These are phyloP conservation scores for Skeletonema tropicum DNA, from an alignment of 108 stramenopile species.

Conservation along the genomic window DNA sequence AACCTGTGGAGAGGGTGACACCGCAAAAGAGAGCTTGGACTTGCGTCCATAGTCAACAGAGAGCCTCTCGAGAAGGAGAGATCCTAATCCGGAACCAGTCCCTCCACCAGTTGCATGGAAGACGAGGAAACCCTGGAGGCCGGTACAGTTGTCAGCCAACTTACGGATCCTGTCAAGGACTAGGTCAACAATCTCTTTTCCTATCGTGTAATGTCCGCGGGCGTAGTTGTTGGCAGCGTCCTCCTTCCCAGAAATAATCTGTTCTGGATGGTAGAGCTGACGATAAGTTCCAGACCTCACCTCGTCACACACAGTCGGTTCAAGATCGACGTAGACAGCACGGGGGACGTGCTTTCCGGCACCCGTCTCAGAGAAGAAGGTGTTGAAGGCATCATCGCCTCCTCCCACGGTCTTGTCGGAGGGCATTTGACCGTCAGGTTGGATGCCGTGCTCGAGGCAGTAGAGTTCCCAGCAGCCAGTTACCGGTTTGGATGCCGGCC, in stretches of 20 bases:
- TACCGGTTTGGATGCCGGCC: slow-evolving; percentile 96
- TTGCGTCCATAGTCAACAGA: slow-evolving; percentile 99
- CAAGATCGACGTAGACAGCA: slow-evolving; percentile 96
- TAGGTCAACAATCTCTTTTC: slow-evolving; percentile 97
- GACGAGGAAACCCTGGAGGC: slow-evolving; percentile 98
- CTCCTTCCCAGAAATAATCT: slow-evolving; percentile 99
- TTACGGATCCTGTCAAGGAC: slow-evolving; percentile 99
- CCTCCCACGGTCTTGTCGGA: slow-evolving; percentile 78
- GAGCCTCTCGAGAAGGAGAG: slow-evolving; percentile 97
- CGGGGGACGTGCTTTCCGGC: slow-evolving; percentile 99
- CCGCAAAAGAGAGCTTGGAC: slow-evolving; percentile 98
- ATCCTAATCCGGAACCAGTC: slow-evolving; percentile 83
- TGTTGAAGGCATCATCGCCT: slow-evolving; percentile 95
- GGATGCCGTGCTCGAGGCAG: slow-evolving; percentile 98
- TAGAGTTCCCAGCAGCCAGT: slow-evolving; percentile 99
- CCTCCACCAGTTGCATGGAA: slow-evolving; percentile 99
- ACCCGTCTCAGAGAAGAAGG: slow-evolving; percentile 98
- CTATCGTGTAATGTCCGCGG: slow-evolving; percentile 99
- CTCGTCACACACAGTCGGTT: slow-evolving; percentile 97
- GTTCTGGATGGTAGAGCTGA: slow-evolving; percentile 98
- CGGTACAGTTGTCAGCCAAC: slow-evolving; percentile 98
- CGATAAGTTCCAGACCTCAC: slow-evolving; percentile 90
- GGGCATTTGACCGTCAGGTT: slow-evolving; percentile 94
- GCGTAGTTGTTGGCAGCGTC: slow-evolving; percentile 99
- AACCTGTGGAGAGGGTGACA: slow-evolving; percentile 94